Evolutionary conservation across 2,329 filamentous ascomycete species (phyloP).

Genomic region (Metarhizium robertsii): DNA sequence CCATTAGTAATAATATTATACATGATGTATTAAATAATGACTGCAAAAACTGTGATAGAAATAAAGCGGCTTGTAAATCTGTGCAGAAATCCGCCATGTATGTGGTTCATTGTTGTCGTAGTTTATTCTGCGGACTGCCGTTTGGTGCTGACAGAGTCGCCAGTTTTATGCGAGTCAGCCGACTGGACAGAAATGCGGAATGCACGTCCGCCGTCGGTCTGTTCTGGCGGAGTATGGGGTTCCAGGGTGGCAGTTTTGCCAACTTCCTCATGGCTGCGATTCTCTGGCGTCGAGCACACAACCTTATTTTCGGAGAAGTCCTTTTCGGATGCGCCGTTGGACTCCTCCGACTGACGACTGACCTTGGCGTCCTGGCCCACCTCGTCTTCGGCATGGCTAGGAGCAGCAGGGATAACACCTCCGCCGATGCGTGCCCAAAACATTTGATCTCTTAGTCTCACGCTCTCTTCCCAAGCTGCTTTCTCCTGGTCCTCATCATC

Average conservation of each 20-base stretch:
- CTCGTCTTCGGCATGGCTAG: slow-evolving; percentile 10
- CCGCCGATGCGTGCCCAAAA: slow-evolving; percentile 94
- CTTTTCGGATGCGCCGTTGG: background rate
- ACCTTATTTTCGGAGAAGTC: background rate
- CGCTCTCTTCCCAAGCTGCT: slow-evolving; percentile 89
- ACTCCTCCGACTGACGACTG: background rate
- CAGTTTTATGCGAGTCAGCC: slow-evolving; percentile 2
- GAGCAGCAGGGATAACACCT: slow-evolving; percentile 65
- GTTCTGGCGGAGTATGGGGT: slow-evolving; percentile 20
- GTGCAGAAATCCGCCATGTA: background rate
- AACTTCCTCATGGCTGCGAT: background rate
- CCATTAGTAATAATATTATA: background rate
- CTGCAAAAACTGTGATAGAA: background rate
- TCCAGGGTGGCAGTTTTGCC: background rate
- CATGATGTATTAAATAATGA: background rate
- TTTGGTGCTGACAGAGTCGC: slow-evolving; percentile 9
- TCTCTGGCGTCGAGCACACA: slow-evolving; percentile 1
- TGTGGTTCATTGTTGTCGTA: background rate
- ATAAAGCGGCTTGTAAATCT: background rate
- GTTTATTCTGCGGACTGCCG: slow-evolving; percentile 15
- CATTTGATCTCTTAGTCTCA: slow-evolving; percentile 84
- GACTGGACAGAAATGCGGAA: slow-evolving; percentile 16
- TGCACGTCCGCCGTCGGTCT: slow-evolving; percentile 16
- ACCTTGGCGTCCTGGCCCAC: background rate
- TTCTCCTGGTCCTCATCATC: slow-evolving; percentile 78